phyloP scores from a whole-genome alignment of 768 basidiomycete species.

The Leucosporidium yakuticum region DNA sequence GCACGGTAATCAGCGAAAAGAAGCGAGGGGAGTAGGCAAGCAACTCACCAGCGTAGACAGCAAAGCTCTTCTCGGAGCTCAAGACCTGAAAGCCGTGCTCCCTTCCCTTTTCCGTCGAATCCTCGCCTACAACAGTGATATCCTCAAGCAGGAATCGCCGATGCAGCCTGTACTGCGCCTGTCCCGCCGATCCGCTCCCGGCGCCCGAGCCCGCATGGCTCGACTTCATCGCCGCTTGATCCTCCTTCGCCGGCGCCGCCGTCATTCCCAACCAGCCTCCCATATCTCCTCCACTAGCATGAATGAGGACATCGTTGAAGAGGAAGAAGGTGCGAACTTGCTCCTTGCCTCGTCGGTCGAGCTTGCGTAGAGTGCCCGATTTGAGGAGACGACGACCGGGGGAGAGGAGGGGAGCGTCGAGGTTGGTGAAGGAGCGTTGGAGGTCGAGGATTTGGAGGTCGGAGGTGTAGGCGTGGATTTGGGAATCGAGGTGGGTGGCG shows the following conservation, averaged over 20 bases:
- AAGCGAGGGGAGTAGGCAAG: neutral
- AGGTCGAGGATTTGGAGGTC: constrained; percentile 69
- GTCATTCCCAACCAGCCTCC: neutral
- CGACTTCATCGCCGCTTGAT: neutral
- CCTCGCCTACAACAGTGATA: constrained; percentile 38
- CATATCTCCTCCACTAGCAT: constrained; percentile 14
- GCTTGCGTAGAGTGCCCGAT: constrained; percentile 44
- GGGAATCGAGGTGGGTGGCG: constrained; percentile 33
- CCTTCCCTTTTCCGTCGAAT: neutral
- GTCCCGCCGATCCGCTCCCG: neutral
- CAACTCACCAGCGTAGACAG: constrained; percentile 36
- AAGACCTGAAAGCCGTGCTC: constrained; percentile 38
- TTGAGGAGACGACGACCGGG: constrained; percentile 76
- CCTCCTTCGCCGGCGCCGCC: neutral
- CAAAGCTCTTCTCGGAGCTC: constrained; percentile 37
- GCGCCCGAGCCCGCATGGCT: neutral
- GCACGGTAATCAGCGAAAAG: neutral
- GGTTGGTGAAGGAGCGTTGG: constrained; percentile 66
- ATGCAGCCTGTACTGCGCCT: constrained; percentile 27
- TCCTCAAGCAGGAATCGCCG: constrained; percentile 37
- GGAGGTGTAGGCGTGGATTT: constrained; percentile 55
- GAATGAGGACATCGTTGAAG: constrained; percentile 73
- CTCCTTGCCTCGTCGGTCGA: constrained; percentile 40
- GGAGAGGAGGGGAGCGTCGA: constrained; percentile 69
- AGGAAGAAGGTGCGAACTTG: constrained; percentile 67